Conservation (phyloP, 192 early-diverging fungal species). For the Martensiomyces pterosporus region DNA sequence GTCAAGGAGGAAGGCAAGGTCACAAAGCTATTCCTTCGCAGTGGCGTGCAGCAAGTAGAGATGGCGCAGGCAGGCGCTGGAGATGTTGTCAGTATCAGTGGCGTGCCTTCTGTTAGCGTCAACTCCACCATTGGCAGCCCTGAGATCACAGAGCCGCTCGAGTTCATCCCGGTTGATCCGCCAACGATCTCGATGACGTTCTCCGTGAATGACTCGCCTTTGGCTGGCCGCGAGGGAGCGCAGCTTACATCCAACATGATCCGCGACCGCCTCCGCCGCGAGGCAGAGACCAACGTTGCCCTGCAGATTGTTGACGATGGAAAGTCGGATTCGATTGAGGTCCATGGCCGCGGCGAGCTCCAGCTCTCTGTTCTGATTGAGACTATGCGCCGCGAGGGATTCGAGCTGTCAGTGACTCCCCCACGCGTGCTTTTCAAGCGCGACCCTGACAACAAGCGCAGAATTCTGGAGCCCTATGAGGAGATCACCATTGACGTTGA, state of each 20-base stretch:
- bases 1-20: slow-evolving; percentile 64
- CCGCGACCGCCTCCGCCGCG: slow-evolving; percentile 67
- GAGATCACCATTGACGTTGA: slow-evolving; percentile 80
- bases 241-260: slow-evolving; percentile 76
- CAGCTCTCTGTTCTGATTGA: slow-evolving; percentile 84
- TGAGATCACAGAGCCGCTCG: slow-evolving; percentile 55
- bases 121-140: slow-evolving; percentile 75
- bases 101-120: slow-evolving; percentile 68
- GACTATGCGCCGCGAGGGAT: slow-evolving; percentile 87
- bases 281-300: slow-evolving; percentile 78
- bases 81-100: slow-evolving; percentile 76
- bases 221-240: slow-evolving; percentile 73
- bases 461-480: slow-evolving; percentile 74
- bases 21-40: slow-evolving; percentile 71
- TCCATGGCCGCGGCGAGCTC: slow-evolving; percentile 82
- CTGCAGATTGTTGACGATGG: slow-evolving; percentile 67
- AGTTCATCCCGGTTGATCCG: slow-evolving; percentile 74
- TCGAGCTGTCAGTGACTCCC: slow-evolving; percentile 76
- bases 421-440: slow-evolving; percentile 77
- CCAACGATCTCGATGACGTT: slow-evolving; percentile 85
- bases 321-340: slow-evolving; percentile 71
- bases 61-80: slow-evolving; percentile 75
- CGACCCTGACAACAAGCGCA: slow-evolving; percentile 48
- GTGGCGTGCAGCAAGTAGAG: slow-evolving; percentile 68
- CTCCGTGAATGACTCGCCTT: slow-evolving; percentile 82